Conservation (phyloP, 768 basidiomycete genomes). For the Psilocybe subaeruginosa region DNA sequence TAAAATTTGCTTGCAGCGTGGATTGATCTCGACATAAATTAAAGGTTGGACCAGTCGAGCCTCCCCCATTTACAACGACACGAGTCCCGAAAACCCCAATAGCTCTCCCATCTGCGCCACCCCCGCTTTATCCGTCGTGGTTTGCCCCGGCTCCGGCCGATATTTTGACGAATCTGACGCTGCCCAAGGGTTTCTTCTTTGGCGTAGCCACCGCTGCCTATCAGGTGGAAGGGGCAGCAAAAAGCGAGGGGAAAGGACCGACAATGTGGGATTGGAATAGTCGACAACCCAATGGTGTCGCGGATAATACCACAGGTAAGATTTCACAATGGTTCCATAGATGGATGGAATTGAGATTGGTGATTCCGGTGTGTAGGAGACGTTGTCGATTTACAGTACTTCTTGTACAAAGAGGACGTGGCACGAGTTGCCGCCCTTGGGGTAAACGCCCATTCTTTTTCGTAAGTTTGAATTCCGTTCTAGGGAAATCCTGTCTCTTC, state of each 20-base stretch:
- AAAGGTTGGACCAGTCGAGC: slow-evolving; percentile 45
- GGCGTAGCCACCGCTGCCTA: slow-evolving; percentile 57
- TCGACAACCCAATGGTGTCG: slow-evolving; percentile 41
- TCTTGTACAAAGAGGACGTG: slow-evolving; percentile 54
- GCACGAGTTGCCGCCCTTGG: slow-evolving; percentile 53
- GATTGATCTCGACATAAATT: not conserved
- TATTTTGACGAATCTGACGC: slow-evolving; percentile 44
- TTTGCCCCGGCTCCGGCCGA: slow-evolving; percentile 45
- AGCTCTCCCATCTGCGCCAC: slow-evolving; percentile 44
- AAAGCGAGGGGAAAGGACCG: slow-evolving; percentile 52
- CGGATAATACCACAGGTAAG: slow-evolving; percentile 47
- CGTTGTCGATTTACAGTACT: slow-evolving; percentile 52
- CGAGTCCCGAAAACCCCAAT: slow-evolving; percentile 38
- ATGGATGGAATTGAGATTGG: not conserved
- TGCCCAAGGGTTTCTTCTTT: slow-evolving; percentile 51
- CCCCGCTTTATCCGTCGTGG: slow-evolving; percentile 48
- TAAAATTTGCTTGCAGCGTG: not conserved
- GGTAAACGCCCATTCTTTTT: slow-evolving; percentile 55
- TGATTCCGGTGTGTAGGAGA: slow-evolving; percentile 35
- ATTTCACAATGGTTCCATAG: not conserved
- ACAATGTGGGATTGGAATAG: slow-evolving; percentile 54
- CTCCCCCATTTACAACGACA: slow-evolving; percentile 50
- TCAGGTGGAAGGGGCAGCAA: slow-evolving; percentile 55
- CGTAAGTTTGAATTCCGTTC: slow-evolving; percentile 30
- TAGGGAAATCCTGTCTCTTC: not conserved